A percentile compares a stretch with the other conserved stretches of the same genome.
Conservation (phyloP, 805 yeast genomes). For the Pichia rugopelliculosa region DNA sequence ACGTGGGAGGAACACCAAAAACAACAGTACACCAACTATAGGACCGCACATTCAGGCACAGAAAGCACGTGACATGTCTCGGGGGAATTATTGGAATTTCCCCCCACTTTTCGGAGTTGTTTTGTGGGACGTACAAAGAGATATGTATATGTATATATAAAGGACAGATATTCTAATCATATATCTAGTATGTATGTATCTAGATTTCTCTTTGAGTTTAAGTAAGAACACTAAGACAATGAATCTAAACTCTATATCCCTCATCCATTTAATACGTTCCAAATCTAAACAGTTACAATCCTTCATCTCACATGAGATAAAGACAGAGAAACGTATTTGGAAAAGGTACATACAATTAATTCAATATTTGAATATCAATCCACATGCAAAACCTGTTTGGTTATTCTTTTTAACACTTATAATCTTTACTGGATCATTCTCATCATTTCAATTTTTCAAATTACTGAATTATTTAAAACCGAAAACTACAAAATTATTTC, state of each 20-base stretch:
- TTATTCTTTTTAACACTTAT: conserved; percentile 25
- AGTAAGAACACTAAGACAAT: too few species aligned
- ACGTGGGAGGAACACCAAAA: too few species aligned
- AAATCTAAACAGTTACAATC: neutral
- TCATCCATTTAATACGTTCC: neutral
- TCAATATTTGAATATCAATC: conserved; percentile 20
- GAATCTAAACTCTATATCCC: neutral
- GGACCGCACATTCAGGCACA: neutral
- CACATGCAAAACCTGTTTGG: conserved; percentile 28
- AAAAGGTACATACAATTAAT: conserved; percentile 14
- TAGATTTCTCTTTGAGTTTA: too few species aligned
- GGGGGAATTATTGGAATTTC: neutral
- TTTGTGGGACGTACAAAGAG: too few species aligned
- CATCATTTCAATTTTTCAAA: conserved; percentile 21
- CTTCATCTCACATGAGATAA: neutral
- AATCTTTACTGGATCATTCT: conserved; percentile 18
- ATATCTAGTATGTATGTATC: too few species aligned
- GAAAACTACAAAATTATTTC: conserved; percentile 1
- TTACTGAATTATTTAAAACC: conserved; percentile 16
- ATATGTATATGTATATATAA: too few species aligned
- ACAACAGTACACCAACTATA: too few species aligned
- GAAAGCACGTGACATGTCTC: neutral
- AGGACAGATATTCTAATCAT: too few species aligned
- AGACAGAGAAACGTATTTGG: conserved; percentile 10
- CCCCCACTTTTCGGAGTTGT: neutral